These are phyloP conservation scores for Pseudopediastrum boryanum DNA, from an alignment of 139 green algal species.

Conservation along the genomic window DNA sequence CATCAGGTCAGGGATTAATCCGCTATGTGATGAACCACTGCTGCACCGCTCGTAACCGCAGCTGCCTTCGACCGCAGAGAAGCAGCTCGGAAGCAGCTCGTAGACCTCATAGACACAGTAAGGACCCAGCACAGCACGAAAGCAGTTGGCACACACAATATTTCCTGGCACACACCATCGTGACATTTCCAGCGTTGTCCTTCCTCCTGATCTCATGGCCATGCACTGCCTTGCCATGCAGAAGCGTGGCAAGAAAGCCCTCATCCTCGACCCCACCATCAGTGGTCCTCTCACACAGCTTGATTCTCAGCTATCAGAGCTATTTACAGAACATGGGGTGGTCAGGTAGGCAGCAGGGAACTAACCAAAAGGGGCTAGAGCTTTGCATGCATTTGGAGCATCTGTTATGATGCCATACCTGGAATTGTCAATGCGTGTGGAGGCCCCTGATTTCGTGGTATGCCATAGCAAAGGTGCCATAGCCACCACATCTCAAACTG, in stretches of 20 bases:
- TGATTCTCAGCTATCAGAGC: conserved; percentile 58
- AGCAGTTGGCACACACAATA: not conserved
- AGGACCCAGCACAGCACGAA: not conserved
- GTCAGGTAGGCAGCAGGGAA: conserved; percentile 56
- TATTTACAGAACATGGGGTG: conserved; percentile 91
- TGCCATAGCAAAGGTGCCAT: no score
- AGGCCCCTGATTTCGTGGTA: no score
- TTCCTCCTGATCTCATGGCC: no score
- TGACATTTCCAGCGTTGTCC: not conserved
- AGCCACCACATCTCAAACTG: no score
- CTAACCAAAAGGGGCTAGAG: not conserved
- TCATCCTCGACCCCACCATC: conserved; percentile 84
- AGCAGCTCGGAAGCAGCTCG: conserved; percentile 57
- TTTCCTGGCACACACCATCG: not conserved
- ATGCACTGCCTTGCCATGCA: conserved; percentile 32
- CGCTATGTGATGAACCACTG: not conserved
- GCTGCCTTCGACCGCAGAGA: conserved; percentile 46
- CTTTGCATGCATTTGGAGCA: no score
- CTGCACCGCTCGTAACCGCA: not conserved
- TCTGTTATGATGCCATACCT: no score
- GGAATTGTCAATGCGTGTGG: no score
- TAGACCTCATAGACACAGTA: conserved; percentile 77
- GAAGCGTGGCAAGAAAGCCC: conserved; percentile 82
- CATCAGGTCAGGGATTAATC: conserved; percentile 44
- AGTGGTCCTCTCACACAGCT: conserved; percentile 79